Evolutionary conservation across 257 asterid species (phyloP).

Genomic region (Przewalskia tangutica): DNA sequence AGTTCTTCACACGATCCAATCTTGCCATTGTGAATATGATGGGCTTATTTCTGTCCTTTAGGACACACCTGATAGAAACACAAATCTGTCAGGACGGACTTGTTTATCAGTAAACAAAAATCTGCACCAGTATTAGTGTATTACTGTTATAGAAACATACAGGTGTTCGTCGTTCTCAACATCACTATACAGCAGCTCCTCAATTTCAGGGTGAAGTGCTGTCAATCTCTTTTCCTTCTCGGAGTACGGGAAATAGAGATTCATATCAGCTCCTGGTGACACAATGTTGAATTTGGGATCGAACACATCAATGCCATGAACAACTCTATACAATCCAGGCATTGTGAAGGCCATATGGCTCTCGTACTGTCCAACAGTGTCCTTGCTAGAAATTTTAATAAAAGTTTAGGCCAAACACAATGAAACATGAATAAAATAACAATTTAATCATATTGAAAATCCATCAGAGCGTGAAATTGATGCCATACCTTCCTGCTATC

Average conservation of each 20-base stretch:
- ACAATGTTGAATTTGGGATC: conserved; percentile 99
- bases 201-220: conserved; percentile 61
- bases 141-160: conserved; percentile 25
- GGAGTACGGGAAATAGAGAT: conserved; percentile 56
- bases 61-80: conserved; percentile 45
- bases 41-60: conserved; percentile 77
- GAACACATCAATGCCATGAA: conserved; percentile 83
- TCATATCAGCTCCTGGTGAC: conserved; percentile 84
- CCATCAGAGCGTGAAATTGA: background rate
- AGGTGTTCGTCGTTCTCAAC: conserved; percentile 83
- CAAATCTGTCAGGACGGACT: background rate
- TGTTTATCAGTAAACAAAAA: background rate
- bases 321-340: conserved; percentile 94
- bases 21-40: conserved; percentile 94
- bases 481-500: conserved; percentile 80
- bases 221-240: conserved; percentile 75
- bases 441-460: background rate
- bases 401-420: no score
- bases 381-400: conserved; percentile 48
- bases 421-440: background rate
- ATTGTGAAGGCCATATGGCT: conserved; percentile 92
- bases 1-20: conserved; percentile 78
- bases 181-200: conserved; percentile 67
- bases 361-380: conserved; percentile 95
- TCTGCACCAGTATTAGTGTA: background rate